Conservation (phyloP, 306 rosid species). For the Prunus fruticosa region DNA sequence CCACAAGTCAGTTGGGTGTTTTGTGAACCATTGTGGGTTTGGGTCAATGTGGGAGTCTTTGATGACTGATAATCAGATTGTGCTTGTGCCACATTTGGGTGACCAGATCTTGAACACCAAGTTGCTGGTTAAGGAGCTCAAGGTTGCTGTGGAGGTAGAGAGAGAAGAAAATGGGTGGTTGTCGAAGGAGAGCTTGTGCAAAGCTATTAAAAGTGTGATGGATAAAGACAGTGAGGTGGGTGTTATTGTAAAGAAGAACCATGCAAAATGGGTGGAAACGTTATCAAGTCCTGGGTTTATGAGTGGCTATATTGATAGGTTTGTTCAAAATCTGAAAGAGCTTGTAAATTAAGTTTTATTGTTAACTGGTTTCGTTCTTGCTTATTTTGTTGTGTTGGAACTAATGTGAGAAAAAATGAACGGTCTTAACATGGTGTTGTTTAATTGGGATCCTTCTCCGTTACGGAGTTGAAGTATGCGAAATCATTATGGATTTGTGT, state of each 20-base stretch:
- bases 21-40: constrained; percentile 71
- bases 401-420: neutral
- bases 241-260: constrained; percentile 37
- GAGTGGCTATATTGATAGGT: constrained; percentile 40
- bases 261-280: constrained; percentile 30
- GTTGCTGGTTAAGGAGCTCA: constrained; percentile 43
- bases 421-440: too few species aligned
- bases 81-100: constrained; percentile 41
- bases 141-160: constrained; percentile 48
- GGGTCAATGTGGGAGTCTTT: constrained; percentile 76
- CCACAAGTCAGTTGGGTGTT: constrained; percentile 51
- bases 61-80: constrained; percentile 50
- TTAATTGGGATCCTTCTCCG: too few species aligned
- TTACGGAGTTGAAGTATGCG: too few species aligned
- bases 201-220: constrained; percentile 46
- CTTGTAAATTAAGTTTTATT: neutral
- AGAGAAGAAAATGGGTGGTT: constrained; percentile 42
- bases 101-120: constrained; percentile 60
- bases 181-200: constrained; percentile 44
- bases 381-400: neutral
- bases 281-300: constrained; percentile 22
- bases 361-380: neutral
- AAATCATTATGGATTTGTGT: too few species aligned
- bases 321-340: constrained; percentile 26
- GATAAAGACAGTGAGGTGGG: constrained; percentile 42